Conservation (phyloP, 208 protist species). For the Acanthamoeba rhysodes region DNA sequence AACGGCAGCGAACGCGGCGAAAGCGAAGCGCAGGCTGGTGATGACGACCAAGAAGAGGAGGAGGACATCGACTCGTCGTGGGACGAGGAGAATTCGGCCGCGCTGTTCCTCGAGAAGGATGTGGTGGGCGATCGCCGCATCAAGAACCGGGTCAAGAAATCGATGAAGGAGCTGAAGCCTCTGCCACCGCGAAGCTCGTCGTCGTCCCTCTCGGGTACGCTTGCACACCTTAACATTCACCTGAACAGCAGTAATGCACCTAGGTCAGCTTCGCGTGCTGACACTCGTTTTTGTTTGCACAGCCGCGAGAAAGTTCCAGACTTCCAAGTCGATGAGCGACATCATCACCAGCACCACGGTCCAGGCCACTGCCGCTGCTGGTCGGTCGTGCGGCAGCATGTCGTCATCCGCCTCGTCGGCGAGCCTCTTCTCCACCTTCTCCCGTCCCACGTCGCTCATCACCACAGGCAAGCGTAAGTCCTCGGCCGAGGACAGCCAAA, state of each 20-base stretch:
- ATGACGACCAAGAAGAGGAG: neutral
- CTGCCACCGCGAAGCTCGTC: neutral
- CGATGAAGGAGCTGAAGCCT: neutral
- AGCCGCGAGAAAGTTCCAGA: slow-evolving; percentile 9
- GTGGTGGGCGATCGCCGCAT: neutral
- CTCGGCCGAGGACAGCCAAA: neutral
- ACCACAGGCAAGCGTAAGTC: neutral
- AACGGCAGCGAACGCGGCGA: neutral
- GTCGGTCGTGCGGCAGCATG: neutral
- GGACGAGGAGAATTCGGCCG: slow-evolving; percentile 36
- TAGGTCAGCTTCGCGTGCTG: no score
- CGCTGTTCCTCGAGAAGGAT: slow-evolving; percentile 46
- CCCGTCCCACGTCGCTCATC: neutral
- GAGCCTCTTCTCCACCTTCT: slow-evolving; percentile 32
- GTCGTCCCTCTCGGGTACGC: neutral
- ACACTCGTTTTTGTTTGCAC: no score
- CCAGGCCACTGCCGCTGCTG: neutral
- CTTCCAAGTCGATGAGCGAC: slow-evolving; percentile 1
- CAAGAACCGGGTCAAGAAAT: slow-evolving; percentile 42
- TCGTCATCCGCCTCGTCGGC: neutral
- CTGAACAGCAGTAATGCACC: no score
- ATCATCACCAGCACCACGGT: neutral
- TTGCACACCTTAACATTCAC: neutral
- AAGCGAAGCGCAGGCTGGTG: neutral
- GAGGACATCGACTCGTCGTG: slow-evolving; percentile 59